Conservation (phyloP, 176 grass and related monocot species). For the maize (Zea mays) region Zm-B73-REFERENCE-NAM-5.0 NC_050101.1:147221001-147221500, state of each 20-base stretch:
- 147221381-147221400: neutral
- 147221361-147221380: conserved; percentile 8
- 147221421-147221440: neutral
- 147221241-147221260: neutral
- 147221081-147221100: neutral
- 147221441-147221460: neutral
- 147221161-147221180: neutral
- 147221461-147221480: neutral
- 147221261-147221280: neutral
- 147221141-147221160: neutral
- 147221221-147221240: conserved; percentile 3
- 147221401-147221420: conserved; percentile 1
- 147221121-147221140: neutral
- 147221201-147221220: neutral
- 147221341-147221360: neutral
- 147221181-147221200: neutral
- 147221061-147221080: neutral
- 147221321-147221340: neutral
- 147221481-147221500: conserved; percentile 14
- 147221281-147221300: neutral
- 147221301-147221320: neutral
- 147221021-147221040: no score
- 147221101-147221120: neutral
- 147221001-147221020: no score
- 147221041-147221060: no score